phyloP scores from a whole-genome alignment of 2,329 filamentous ascomycete species.

The Sclerotinia minor region DNA sequence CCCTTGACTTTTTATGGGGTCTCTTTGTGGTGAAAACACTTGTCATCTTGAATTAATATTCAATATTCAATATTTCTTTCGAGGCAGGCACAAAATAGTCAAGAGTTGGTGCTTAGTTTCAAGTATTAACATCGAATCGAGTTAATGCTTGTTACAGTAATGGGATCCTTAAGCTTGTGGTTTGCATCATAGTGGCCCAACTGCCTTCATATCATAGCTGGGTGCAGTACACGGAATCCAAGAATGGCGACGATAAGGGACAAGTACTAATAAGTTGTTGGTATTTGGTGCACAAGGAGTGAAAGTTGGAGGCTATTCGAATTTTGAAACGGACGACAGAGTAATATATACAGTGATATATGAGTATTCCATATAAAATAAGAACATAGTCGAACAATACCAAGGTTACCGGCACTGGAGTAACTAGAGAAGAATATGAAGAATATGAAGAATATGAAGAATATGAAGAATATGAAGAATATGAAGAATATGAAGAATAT shows the following conservation, averaged over 20 bases:
- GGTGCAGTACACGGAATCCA: neutral
- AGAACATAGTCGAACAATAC: too few species aligned
- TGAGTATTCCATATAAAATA: too few species aligned
- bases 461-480: too few species aligned
- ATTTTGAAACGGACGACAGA: neutral
- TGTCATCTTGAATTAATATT: constrained; percentile 1
- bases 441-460: too few species aligned
- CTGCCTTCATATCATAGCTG: neutral
- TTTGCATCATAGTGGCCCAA: neutral
- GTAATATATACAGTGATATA: too few species aligned
- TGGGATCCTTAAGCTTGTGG: neutral
- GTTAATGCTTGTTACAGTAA: neutral
- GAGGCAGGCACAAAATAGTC: neutral
- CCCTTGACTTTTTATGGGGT: constrained; percentile 40
- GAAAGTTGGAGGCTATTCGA: neutral
- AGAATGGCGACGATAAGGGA: neutral
- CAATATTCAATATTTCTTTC: neutral
- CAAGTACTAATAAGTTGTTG: neutral
- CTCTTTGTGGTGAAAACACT: constrained; percentile 36
- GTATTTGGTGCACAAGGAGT: neutral
- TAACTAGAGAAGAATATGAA: neutral
- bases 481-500: too few species aligned
- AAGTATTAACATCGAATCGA: neutral
- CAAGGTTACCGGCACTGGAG: too few species aligned
- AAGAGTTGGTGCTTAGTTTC: neutral